These are phyloP conservation scores for Zygosaccharomyces sapae DNA, from an alignment of 1,139 yeast genomes.

Conservation along the genomic window DNA sequence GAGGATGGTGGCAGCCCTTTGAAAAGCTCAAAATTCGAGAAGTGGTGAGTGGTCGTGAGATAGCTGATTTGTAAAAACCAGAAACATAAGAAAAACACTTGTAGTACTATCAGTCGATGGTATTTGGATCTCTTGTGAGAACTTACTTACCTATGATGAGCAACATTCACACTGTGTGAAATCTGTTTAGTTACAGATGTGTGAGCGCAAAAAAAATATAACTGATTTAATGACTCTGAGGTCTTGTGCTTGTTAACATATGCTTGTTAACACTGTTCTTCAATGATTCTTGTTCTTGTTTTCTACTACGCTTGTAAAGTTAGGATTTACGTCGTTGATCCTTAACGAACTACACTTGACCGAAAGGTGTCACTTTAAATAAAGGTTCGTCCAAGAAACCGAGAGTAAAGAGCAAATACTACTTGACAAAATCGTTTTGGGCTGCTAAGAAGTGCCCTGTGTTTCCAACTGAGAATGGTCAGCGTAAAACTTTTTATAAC, in stretches of 20 bases:
- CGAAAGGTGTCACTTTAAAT: too few relatives aligned
- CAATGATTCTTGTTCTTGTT: too few relatives aligned
- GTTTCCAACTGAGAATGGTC: constrained; percentile 8
- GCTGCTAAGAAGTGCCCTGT: too few relatives aligned
- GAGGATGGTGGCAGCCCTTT: constrained; percentile 26
- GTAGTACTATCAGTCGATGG: constrained; percentile 13
- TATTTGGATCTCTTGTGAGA: not conserved
- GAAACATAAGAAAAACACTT: not conserved
- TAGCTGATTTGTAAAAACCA: constrained; percentile 36
- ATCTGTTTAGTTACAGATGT: constrained; percentile 29
- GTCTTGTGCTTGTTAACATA: constrained; percentile 1
- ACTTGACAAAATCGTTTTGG: too few relatives aligned
- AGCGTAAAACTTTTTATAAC: constrained; percentile 14
- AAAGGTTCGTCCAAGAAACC: too few relatives aligned
- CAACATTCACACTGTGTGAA: constrained; percentile 40
- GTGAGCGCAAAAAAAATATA: constrained; percentile 35
- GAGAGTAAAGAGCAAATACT: too few relatives aligned
- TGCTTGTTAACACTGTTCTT: too few relatives aligned
- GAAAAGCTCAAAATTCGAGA: constrained; percentile 26
- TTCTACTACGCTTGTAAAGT: too few relatives aligned
- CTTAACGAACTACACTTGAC: too few relatives aligned
- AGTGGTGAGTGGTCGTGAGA: constrained; percentile 41
- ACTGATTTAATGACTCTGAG: constrained; percentile 42
- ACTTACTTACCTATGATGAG: constrained; percentile 31
- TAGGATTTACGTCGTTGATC: too few relatives aligned